Evolutionary conservation across 2,329 filamentous ascomycete genomes (phyloP).

Genomic region (Pezicula radicicola): DNA sequence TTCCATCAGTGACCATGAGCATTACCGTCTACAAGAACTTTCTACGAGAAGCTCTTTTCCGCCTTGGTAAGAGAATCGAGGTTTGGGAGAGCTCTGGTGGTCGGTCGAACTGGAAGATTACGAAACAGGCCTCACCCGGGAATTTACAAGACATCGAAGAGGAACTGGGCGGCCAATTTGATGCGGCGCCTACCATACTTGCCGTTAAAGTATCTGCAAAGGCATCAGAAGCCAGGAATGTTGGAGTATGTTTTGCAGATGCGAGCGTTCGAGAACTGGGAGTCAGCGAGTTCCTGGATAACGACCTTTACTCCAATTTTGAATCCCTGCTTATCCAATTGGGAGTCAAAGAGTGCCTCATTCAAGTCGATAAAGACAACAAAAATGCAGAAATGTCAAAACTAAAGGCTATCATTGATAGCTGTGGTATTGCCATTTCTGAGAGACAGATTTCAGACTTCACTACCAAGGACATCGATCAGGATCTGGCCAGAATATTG

Average conservation of each 20-base stretch:
- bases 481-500: conserved; percentile 83
- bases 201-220: conserved; percentile 92
- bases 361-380: conserved; percentile 74
- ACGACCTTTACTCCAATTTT: conserved; percentile 97
- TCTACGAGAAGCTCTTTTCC: conserved; percentile 88
- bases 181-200: conserved; percentile 89
- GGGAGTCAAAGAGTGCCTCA: conserved; percentile 87
- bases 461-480: conserved; percentile 87
- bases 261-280: conserved; percentile 93
- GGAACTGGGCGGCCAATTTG: conserved; percentile 85
- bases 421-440: conserved; percentile 85
- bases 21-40: conserved; percentile 95
- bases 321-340: conserved; percentile 95
- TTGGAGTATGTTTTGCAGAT: conserved; percentile 97
- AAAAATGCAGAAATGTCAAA: conserved; percentile 90
- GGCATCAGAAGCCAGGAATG: conserved; percentile 76
- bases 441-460: conserved; percentile 78
- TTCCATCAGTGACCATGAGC: conserved; percentile 94
- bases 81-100: conserved; percentile 77
- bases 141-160: conserved; percentile 98
- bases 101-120: conserved; percentile 87
- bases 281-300: conserved; percentile 98
- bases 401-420: conserved; percentile 83
- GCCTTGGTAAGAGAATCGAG: conserved; percentile 85
- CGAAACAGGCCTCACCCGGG: conserved; percentile 89